Conservation (phyloP, 2,329 filamentous ascomycete species). For the Colletotrichum euphorbiae region DNA sequence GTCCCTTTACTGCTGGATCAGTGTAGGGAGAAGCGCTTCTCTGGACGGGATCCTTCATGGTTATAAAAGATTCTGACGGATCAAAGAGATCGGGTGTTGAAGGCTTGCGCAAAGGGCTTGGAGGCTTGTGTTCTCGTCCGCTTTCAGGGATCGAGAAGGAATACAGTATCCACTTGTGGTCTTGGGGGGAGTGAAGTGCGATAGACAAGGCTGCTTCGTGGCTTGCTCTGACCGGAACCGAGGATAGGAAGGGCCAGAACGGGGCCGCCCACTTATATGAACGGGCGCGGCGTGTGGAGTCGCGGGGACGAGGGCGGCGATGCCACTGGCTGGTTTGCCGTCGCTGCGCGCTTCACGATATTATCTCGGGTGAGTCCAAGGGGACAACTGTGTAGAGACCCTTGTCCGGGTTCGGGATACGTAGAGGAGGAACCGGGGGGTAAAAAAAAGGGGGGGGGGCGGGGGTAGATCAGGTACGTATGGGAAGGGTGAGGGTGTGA, state of each 20-base stretch:
- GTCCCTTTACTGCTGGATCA: slow-evolving; percentile 54
- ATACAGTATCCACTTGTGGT: slow-evolving; percentile 34
- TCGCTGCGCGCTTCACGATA: slow-evolving; percentile 37
- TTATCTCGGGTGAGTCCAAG: slow-evolving; percentile 36
- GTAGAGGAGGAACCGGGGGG: slow-evolving; percentile 29
- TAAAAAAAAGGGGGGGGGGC: neutral
- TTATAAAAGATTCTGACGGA: slow-evolving; percentile 47
- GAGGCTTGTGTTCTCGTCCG: slow-evolving; percentile 39
- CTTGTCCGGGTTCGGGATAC: slow-evolving; percentile 36
- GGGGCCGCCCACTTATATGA: slow-evolving; percentile 38
- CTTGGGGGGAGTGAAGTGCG: neutral
- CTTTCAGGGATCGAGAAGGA: slow-evolving; percentile 37
- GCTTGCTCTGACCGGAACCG: slow-evolving; percentile 35
- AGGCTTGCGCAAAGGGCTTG: slow-evolving; percentile 38
- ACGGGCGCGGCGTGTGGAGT: slow-evolving; percentile 38
- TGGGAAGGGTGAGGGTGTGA: neutral
- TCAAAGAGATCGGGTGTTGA: slow-evolving; percentile 32
- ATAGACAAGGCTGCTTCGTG: slow-evolving; percentile 34
- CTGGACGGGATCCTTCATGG: slow-evolving; percentile 55
- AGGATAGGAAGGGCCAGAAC: slow-evolving; percentile 38
- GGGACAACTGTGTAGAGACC: slow-evolving; percentile 11
- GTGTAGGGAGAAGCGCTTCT: slow-evolving; percentile 53
- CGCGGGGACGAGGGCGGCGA: slow-evolving; percentile 31
- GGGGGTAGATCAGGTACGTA: neutral
- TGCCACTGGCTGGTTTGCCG: slow-evolving; percentile 21